Conservation (phyloP, 768 basidiomycete species). For the Rhizopogon sp. region DNA sequence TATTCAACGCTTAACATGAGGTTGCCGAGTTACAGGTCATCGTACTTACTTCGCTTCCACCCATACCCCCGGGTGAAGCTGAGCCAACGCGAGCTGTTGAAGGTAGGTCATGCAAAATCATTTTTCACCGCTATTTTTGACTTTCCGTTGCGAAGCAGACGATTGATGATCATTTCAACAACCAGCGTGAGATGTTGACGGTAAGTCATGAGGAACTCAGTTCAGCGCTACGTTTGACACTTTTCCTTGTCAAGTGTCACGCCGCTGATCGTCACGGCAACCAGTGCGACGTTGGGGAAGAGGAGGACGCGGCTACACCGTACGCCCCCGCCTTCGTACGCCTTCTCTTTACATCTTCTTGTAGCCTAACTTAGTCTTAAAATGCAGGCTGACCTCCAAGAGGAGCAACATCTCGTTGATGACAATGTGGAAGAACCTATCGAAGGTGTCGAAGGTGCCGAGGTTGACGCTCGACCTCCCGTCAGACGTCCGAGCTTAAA, state of each 20-base stretch:
- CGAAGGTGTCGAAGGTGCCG: background rate
- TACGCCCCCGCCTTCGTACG: no score
- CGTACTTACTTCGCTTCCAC: constrained; percentile 5
- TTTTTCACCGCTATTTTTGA: no score
- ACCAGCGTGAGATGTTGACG: background rate
- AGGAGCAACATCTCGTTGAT: background rate
- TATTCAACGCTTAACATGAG: background rate
- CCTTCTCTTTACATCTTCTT: no score
- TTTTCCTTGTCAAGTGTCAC: background rate
- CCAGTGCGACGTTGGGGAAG: background rate
- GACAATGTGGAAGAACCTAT: background rate
- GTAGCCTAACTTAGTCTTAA: no score
- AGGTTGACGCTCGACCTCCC: background rate
- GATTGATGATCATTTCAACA: no score
- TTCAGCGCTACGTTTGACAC: background rate
- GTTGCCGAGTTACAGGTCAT: constrained; percentile 2
- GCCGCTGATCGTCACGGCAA: no score
- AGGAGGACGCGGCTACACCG: background rate
- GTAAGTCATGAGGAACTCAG: background rate
- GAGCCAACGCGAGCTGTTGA: background rate
- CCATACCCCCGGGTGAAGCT: constrained; percentile 4
- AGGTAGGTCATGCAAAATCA: background rate
- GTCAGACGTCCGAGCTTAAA: background rate
- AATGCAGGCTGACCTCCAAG: no score
- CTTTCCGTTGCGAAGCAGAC: no score